Evolutionary conservation across 73 alveolate species (phyloP).

Genomic region (Paramecium biaurelia): DNA sequence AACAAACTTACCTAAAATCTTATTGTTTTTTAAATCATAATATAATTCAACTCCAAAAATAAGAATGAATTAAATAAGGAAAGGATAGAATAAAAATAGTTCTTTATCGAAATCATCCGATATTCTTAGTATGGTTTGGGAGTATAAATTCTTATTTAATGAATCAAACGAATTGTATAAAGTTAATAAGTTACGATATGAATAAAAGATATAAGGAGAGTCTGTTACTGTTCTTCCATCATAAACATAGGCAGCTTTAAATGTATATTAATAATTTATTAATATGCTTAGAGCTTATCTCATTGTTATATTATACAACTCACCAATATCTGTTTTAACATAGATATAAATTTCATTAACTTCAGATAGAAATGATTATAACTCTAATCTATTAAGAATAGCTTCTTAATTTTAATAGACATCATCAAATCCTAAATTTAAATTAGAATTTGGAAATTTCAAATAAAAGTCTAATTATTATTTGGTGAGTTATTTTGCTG

Average conservation of each 20-base stretch:
- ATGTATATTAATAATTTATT: neutral
- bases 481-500: neutral
- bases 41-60: neutral
- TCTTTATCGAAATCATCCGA: neutral
- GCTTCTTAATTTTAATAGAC: neutral
- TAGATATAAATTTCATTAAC: neutral
- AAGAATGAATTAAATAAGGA: neutral
- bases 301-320: neutral
- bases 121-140: neutral
- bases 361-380: neutral
- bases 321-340: neutral
- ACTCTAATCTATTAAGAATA: neutral
- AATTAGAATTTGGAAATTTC: neutral
- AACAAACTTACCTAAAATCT: neutral
- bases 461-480: neutral
- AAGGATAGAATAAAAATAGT: neutral
- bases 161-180: neutral
- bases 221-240: slow-evolving; percentile 32
- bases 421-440: slow-evolving; percentile 22
- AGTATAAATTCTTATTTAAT: neutral
- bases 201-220: slow-evolving; percentile 20
- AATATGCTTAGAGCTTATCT: neutral
- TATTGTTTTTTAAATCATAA: neutral
- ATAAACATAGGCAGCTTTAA: slow-evolving; percentile 3
- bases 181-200: slow-evolving; percentile 16